Conservation (phyloP, 352 stramenopile species). For the Phytophthora sansomeana region DNA sequence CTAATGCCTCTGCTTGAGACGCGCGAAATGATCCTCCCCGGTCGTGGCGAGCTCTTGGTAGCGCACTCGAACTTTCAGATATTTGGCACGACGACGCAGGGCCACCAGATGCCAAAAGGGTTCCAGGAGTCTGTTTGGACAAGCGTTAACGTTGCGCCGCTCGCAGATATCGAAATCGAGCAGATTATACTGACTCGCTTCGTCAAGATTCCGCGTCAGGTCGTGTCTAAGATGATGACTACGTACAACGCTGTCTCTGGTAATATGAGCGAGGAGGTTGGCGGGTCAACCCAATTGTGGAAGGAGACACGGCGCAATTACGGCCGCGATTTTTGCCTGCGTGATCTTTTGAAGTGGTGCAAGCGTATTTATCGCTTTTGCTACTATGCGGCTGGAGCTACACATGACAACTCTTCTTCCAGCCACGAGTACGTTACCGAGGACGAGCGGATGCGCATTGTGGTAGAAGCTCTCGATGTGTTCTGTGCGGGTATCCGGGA, state of each 20-base stretch:
- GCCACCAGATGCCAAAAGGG: constrained; percentile 83
- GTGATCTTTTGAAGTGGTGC: constrained; percentile 93
- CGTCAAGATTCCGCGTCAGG: constrained; percentile 59
- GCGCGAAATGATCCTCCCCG: constrained; percentile 93
- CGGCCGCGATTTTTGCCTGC: constrained; percentile 85
- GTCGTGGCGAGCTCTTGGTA: constrained; percentile 89
- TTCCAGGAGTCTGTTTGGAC: constrained; percentile 93
- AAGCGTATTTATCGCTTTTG: constrained; percentile 85
- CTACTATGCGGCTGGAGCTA: constrained; percentile 41
- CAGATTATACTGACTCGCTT: constrained; percentile 74
- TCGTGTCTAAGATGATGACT: constrained; percentile 79
- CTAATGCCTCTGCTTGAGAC: constrained; percentile 98
- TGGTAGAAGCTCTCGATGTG: constrained; percentile 84
- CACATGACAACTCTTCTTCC: constrained; percentile 19
- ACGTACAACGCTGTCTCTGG: constrained; percentile 85
- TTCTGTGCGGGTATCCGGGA: constrained; percentile 89
- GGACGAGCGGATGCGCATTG: constrained; percentile 81
- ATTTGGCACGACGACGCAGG: constrained; percentile 93
- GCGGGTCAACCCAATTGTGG: constrained; percentile 53
- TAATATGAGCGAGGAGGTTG: constrained; percentile 39
- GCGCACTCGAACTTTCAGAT: constrained; percentile 97
- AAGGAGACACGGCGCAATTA: constrained; percentile 89
- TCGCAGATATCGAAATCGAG: constrained; percentile 64
- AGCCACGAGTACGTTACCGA: constrained; percentile 79
- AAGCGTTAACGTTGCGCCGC: constrained; percentile 69